Base-by-base conservation (phyloP, 768 basidiomycete genomes). In the Gloeophyllum trabeum region DNA sequence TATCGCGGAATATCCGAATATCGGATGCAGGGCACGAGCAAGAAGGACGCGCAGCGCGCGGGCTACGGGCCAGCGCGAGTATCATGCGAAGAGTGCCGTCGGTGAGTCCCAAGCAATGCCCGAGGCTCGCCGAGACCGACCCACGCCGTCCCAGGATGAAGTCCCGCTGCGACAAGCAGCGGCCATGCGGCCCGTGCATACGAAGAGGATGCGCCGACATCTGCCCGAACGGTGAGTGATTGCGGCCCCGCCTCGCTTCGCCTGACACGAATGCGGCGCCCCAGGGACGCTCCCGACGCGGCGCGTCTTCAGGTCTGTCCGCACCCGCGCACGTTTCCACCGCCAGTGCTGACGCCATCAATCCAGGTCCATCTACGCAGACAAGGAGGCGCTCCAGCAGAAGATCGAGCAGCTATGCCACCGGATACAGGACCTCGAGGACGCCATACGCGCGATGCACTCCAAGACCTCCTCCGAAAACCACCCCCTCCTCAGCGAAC, bases 281-380 rank as follows among this genome's bases (percentile, higher is more conserved):
- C n/a, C 28, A 32, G 28, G 20, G 10, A 21, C 10, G 7, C 19
- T 4, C 18, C 28, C 28, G 62, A 43, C 14, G 26, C 13, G 25
- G 24, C 46, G n/a, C 7, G 28, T 7, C 28, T 32, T 23, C 24
- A 40, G 23, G 39, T 7, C 10, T 16, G 28, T 16, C 10, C 10
- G 28, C 10, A 16, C 10, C 16, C 28, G 10, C 16, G 28, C 10
- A 32, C 16, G n/a, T 32, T 16, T 32, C 28, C 16, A 32, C 28
- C 10, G 28, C 16, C 10, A 10, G 10, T 32, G 16, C 28, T 32
- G 10, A 32, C 10, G 10, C 16, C 10, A 32, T 7, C 13, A n/a
- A n/a, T n/a, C n/a, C n/a, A 78, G 77, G 24, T 82, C 78, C 52
- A 75, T 81, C 37, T 64, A 81, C 6, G 78, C 78, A 2, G 77